Conservation (phyloP, 2,329 filamentous ascomycete species). For the Aspergillus candidus region DNA sequence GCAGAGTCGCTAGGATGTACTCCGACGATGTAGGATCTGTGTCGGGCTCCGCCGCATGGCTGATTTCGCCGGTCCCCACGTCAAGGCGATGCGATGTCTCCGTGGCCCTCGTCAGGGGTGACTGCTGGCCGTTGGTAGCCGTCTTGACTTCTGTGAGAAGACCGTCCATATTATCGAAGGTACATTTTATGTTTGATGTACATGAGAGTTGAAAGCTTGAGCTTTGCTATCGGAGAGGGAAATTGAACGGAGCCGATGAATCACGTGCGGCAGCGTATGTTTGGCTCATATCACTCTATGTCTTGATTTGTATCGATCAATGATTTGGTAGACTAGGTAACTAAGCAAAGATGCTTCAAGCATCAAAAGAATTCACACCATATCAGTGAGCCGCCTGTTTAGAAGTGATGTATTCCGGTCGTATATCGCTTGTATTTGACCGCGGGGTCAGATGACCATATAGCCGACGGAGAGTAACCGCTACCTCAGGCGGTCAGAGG, state of each 20-base stretch:
- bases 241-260: constrained; percentile 15
- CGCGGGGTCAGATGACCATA: too few relatives aligned
- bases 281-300: background rate
- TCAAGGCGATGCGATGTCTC: constrained; percentile 7
- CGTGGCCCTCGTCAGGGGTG: constrained; percentile 13
- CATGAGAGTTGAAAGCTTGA: constrained; percentile 3
- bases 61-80: constrained; percentile 8
- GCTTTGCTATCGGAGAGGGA: constrained; percentile 11
- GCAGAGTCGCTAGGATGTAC: constrained; percentile 33
- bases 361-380: too few relatives aligned
- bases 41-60: constrained; percentile 9
- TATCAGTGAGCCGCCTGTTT: too few relatives aligned
- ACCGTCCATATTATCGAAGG: constrained; percentile 28
- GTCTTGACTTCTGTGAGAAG: constrained; percentile 37
- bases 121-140: constrained; percentile 19
- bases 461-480: too few relatives aligned
- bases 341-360: too few relatives aligned
- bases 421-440: too few relatives aligned
- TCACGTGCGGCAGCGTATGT: constrained; percentile 24
- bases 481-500: too few relatives aligned
- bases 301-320: background rate
- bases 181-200: constrained; percentile 2
- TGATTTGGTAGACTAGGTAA: too few relatives aligned
- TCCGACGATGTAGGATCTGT: constrained; percentile 21
- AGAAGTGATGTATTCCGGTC: too few relatives aligned